phyloP scores from a whole-genome alignment of 225 moss, liverwort and hornwort species.

The Pseudoscleropodium purum region DNA sequence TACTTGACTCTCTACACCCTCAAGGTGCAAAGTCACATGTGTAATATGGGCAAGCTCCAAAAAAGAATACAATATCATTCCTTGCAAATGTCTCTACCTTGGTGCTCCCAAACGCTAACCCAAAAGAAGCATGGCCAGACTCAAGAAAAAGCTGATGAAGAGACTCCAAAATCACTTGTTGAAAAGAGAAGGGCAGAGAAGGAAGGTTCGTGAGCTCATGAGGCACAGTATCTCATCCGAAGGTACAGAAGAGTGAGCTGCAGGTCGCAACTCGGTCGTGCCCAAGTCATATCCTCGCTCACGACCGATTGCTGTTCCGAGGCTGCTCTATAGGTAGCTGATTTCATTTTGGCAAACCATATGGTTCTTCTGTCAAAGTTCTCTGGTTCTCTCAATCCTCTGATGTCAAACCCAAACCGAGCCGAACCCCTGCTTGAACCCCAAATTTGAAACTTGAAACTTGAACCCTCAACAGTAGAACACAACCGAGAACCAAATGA shows the following conservation, averaged over 20 bases:
- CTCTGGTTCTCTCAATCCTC: background rate
- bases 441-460: background rate
- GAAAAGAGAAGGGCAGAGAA: background rate
- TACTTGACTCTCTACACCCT: too few species aligned
- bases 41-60: too few species aligned
- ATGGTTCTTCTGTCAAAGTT: background rate
- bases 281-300: background rate
- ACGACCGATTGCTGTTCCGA: fast-evolving
- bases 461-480: background rate
- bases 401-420: too few species aligned
- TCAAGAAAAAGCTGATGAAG: too few species aligned
- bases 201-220: background rate
- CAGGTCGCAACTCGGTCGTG: background rate
- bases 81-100: too few species aligned
- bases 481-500: background rate
- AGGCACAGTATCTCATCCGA: background rate
- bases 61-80: too few species aligned
- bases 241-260: background rate
- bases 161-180: too few species aligned
- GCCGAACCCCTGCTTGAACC: background rate
- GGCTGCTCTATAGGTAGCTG: fast-evolving
- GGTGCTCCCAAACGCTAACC: too few species aligned
- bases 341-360: background rate
- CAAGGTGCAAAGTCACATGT: too few species aligned
- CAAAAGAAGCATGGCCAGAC: too few species aligned